Conservation (phyloP, 2,329 filamentous ascomycete species). For the Stemphylium vesicarium region DNA sequence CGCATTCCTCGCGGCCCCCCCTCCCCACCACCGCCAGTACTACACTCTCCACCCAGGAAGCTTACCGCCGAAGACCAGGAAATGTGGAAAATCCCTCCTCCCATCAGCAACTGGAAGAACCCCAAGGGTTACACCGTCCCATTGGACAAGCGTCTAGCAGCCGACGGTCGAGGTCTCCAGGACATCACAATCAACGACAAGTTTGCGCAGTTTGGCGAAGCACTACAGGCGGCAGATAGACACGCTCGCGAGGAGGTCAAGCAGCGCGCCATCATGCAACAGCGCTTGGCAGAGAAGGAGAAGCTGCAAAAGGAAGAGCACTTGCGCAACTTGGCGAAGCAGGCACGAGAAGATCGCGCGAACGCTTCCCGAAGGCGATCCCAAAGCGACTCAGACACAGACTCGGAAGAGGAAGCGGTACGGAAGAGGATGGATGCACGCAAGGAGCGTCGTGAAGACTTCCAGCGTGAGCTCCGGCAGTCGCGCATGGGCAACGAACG, state of each 20-base stretch:
- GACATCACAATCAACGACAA: slow-evolving; percentile 98
- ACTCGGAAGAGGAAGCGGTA: slow-evolving; percentile 71
- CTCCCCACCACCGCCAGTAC: slow-evolving; percentile 88
- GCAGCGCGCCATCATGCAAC: slow-evolving; percentile 92
- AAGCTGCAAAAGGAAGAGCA: slow-evolving; percentile 94
- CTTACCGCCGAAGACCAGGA: slow-evolving; percentile 97
- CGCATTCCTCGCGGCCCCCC: slow-evolving; percentile 94
- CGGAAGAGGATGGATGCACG: slow-evolving; percentile 79
- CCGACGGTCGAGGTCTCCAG: slow-evolving; percentile 88
- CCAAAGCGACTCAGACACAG: slow-evolving; percentile 51
- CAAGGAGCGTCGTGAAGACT: slow-evolving; percentile 78
- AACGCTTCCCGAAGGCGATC: slow-evolving; percentile 53
- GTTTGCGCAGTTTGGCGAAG: slow-evolving; percentile 94
- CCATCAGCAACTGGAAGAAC: slow-evolving; percentile 99
- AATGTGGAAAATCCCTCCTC: slow-evolving; percentile 89
- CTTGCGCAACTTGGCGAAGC: slow-evolving; percentile 83
- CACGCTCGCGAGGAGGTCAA: slow-evolving; percentile 96
- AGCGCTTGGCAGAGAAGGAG: slow-evolving; percentile 94
- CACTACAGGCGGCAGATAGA: slow-evolving; percentile 89
- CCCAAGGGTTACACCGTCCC: slow-evolving; percentile 97
- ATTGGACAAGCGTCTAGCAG: slow-evolving; percentile 91
- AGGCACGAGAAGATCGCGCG: slow-evolving; percentile 82
- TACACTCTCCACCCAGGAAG: slow-evolving; percentile 94
- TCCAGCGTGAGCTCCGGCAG: slow-evolving; percentile 88
- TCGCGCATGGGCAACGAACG: slow-evolving; percentile 95